Conservation (phyloP, 1,284 basidiomycete genomes). For the Trichosporon sp. region DNA sequence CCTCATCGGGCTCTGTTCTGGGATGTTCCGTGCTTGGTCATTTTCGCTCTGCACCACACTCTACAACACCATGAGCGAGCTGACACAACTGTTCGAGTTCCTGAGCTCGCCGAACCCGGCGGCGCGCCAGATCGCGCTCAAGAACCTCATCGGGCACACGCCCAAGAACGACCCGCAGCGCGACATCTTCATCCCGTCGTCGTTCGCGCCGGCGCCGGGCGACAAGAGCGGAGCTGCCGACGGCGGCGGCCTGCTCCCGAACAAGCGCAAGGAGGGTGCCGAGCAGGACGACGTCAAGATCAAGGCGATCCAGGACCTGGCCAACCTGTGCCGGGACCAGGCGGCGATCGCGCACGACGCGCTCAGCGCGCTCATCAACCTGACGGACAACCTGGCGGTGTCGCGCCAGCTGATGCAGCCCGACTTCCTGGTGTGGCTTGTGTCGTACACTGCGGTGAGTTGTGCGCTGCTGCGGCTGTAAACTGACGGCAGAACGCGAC, state of each 20-base stretch:
- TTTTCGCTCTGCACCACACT: neutral
- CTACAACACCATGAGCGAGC: slow-evolving; percentile 36
- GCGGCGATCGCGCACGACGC: slow-evolving; percentile 90
- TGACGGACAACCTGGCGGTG: slow-evolving; percentile 77
- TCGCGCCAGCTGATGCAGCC: slow-evolving; percentile 66
- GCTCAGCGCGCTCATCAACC: slow-evolving; percentile 87
- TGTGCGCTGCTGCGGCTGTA: neutral
- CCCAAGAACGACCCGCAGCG: slow-evolving; percentile 65
- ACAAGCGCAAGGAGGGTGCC: slow-evolving; percentile 35
- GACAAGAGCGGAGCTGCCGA: neutral
- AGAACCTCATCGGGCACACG: slow-evolving; percentile 76
- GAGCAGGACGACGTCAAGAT: slow-evolving; percentile 64
- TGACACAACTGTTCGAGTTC: slow-evolving; percentile 73
- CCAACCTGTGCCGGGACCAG: slow-evolving; percentile 79
- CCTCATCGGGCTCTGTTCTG: slow-evolving; percentile 1
- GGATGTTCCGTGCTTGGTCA: neutral
- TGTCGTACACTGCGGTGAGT: slow-evolving; percentile 84
- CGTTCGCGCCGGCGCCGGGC: slow-evolving; percentile 43
- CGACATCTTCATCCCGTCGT: slow-evolving; percentile 63
- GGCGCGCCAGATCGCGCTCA: slow-evolving; percentile 78
- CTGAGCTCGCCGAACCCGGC: slow-evolving; percentile 80
- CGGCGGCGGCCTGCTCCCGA: slow-evolving; percentile 41
- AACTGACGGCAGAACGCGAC: slow-evolving; percentile 63
- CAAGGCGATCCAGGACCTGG: slow-evolving; percentile 60
- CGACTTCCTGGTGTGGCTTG: slow-evolving; percentile 74